Percentiles rank a stretch among this genome's conserved stretches.
Conservation (phyloP, 2,329 filamentous ascomycete genomes). For the Sporothrix inflata region DNA sequence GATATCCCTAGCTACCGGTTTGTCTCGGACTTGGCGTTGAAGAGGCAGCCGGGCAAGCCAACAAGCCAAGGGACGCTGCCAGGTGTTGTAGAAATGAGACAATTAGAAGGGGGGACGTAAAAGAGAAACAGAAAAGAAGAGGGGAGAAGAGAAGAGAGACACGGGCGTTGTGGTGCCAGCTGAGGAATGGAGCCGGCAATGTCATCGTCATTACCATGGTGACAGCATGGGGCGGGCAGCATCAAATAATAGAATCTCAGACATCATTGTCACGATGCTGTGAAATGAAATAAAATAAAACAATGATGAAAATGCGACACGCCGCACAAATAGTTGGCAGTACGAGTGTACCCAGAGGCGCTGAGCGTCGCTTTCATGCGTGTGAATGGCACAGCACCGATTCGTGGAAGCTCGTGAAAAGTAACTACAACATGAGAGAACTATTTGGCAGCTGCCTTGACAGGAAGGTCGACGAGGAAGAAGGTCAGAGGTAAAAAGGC, state of each 20-base stretch:
- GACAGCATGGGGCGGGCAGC: slow-evolving; percentile 1
- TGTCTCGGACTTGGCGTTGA: slow-evolving; percentile 25
- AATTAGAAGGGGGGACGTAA: neutral
- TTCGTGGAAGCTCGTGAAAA: neutral
- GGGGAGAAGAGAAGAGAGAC: neutral
- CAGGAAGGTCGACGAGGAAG: neutral
- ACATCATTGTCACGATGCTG: neutral
- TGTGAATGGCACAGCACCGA: slow-evolving; percentile 5
- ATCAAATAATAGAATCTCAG: neutral
- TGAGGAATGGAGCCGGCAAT: slow-evolving; percentile 15
- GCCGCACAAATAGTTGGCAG: neutral
- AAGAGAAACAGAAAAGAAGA: neutral
- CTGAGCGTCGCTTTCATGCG: neutral
- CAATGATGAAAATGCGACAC: neutral
- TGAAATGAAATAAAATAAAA: neutral
- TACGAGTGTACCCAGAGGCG: neutral
- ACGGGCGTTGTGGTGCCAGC: neutral
- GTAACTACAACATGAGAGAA: neutral
- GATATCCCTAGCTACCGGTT: neutral
- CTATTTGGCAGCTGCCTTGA: slow-evolving; percentile 8
- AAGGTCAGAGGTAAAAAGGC: neutral
- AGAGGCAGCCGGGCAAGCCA: slow-evolving; percentile 5
- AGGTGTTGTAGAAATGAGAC: neutral
- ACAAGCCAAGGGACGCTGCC: no score
- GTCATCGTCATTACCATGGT: slow-evolving; percentile 3